Evolutionary conservation across 768 basidiomycete species (phyloP), one percentile per base, ranked within the genome.

Genomic region (Pisolithus tinctorius): DNA sequence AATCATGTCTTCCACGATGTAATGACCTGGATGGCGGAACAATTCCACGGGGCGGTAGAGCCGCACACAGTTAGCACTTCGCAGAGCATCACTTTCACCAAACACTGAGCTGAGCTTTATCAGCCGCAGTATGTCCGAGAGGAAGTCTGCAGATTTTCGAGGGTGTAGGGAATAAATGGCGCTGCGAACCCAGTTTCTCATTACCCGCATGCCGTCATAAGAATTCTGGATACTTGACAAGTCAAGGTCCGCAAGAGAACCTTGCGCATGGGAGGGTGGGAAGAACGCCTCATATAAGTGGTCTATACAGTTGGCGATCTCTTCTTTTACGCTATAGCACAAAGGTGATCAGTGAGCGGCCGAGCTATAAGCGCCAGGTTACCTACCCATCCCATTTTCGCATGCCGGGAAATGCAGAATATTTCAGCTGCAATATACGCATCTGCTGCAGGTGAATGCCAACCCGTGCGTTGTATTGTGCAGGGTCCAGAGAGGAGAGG

Each of bases 201-300:
- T 63, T 5, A 73, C 63, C 6, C 61, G 58, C 1, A 75, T 62
- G 4, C 66, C 70, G 23, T 62, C 60, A 1, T 59, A 57, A 29
- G 69, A 69, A 49, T 76, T 71, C 1, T 75, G 74, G 27, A 80
- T 74, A 8, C 54, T 26, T 2, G 56, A 55, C 9, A 65, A 49
- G 37, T 73, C 63, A 1, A 81, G 60, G 40, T 65, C 55, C 0
- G 71, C 60, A 0, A 61, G 49, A 0, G 75, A 72, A 4, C 83
- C 84, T 41, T 81, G 66, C 20, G 61, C 50, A 49, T 75, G 65
- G 45, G 61, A 69, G 1, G 75, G 60, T 2, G 84, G 83, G 52
- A 74, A 69, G 6, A 84, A 47, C 1, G 74, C 70, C n/a, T 78
- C 74, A 48, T 81, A 76, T 0, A 84, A 62, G 26, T 65, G 69